phyloP scores from a whole-genome alignment of 2,329 filamentous ascomycete species.

The Ophiobolus disseminans region DNA sequence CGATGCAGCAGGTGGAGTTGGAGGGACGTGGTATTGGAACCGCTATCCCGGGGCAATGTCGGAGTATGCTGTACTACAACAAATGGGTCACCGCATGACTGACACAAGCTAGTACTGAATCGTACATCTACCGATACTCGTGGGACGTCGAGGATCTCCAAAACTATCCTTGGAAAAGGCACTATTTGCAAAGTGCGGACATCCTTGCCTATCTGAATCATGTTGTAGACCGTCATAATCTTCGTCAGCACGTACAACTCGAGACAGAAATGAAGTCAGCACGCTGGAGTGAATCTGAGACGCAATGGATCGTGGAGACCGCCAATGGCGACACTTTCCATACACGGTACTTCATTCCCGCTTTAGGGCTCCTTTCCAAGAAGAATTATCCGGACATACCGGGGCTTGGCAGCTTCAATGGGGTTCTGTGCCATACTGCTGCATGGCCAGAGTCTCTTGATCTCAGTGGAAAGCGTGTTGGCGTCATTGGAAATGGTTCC shows the following conservation, averaged over 20 bases:
- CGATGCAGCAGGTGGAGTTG: constrained; percentile 6
- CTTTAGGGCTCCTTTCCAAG: constrained; percentile 11
- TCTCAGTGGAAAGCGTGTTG: constrained; percentile 57
- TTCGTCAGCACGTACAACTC: constrained; percentile 51
- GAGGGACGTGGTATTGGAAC: constrained; percentile 48
- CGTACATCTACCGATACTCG: constrained; percentile 32
- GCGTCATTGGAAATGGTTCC: constrained; percentile 68
- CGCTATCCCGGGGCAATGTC: constrained; percentile 15
- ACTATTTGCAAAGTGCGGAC: constrained; percentile 47
- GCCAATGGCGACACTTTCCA: constrained; percentile 26
- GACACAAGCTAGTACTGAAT: constrained; percentile 5
- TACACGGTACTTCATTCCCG: constrained; percentile 15
- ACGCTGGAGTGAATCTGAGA: constrained; percentile 38
- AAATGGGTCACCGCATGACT: background rate
- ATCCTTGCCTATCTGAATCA: constrained; percentile 45
- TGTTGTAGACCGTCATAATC: constrained; percentile 41
- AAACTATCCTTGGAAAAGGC: constrained; percentile 46
- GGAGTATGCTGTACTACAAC: constrained; percentile 1
- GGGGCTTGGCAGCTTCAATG: constrained; percentile 52
- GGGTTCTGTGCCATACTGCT: constrained; percentile 50
- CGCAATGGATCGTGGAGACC: constrained; percentile 40
- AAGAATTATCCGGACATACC: constrained; percentile 36
- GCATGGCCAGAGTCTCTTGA: constrained; percentile 39
- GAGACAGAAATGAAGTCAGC: constrained; percentile 47
- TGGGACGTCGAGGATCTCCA: constrained; percentile 44